Conservation (phyloP, 345 rosid species). For the Orychophragmus violaceus region DNA sequence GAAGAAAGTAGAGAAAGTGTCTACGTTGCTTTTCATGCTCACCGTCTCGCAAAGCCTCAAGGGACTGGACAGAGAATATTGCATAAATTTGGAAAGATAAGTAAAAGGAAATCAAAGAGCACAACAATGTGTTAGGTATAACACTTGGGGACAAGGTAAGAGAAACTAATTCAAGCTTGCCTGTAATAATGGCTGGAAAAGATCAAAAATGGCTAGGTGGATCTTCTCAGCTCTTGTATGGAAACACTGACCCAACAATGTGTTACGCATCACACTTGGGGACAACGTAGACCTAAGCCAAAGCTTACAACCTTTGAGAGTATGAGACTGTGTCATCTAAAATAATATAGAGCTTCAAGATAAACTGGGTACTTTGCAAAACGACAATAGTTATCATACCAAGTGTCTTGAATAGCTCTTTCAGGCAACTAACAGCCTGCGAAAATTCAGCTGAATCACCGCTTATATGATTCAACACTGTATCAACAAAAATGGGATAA, state of each 20-base stretch:
- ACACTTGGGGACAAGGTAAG: too few relatives aligned
- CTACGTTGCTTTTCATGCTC: conserved; percentile 94
- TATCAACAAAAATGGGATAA: conserved; percentile 90
- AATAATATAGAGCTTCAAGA: conserved; percentile 13
- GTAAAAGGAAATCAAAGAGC: neutral
- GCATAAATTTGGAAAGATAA: conserved; percentile 8
- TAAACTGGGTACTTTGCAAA: conserved; percentile 4
- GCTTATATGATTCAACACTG: conserved; percentile 81
- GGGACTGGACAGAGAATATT: conserved; percentile 53
- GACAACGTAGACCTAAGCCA: conserved; percentile 95
- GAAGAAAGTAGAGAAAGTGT: conserved; percentile 86
- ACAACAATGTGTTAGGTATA: too few relatives aligned
- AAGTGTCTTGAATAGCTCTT: conserved; percentile 87
- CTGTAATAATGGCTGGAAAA: conserved; percentile 88
- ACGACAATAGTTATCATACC: conserved; percentile 43
- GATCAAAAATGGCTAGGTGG: conserved; percentile 96
- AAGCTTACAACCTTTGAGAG: conserved; percentile 78
- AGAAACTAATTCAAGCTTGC: conserved; percentile 37
- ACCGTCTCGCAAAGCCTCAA: conserved; percentile 96
- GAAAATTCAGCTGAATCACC: conserved; percentile 88
- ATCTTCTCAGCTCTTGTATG: conserved; percentile 85
- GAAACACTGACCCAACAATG: conserved; percentile 95
- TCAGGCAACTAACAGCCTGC: conserved; percentile 78
- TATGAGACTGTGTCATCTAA: conserved; percentile 21
- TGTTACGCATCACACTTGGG: conserved; percentile 94